Evolutionary conservation across 2,329 filamentous ascomycete genomes (phyloP).

Genomic region (Fusarium sp.): DNA sequence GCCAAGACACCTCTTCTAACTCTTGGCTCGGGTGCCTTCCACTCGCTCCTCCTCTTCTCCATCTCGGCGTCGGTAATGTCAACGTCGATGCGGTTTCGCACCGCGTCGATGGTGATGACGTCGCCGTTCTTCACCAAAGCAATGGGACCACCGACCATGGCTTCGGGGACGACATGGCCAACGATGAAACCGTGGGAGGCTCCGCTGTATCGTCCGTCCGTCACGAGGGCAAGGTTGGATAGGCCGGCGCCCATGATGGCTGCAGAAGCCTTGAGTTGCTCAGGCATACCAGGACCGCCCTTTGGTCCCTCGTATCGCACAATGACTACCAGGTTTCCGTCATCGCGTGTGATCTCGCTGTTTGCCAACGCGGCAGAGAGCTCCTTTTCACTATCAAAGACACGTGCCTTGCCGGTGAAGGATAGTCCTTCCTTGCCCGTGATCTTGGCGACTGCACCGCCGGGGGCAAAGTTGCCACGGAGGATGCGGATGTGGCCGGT

Average conservation of each 20-base stretch:
- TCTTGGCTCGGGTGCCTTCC: slow-evolving; percentile 77
- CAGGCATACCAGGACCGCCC: slow-evolving; percentile 95
- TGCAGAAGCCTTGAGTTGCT: slow-evolving; percentile 88
- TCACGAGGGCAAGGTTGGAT: slow-evolving; percentile 89
- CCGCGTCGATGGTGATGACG: slow-evolving; percentile 85
- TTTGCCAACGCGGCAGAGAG: slow-evolving; percentile 82
- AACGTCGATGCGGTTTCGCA: slow-evolving; percentile 78
- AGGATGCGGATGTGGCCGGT: slow-evolving; percentile 92
- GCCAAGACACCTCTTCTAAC: slow-evolving; percentile 87
- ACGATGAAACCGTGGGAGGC: slow-evolving; percentile 94
- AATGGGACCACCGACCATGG: slow-evolving; percentile 88
- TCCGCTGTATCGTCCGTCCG: slow-evolving; percentile 89
- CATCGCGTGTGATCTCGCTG: slow-evolving; percentile 62
- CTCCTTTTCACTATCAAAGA: slow-evolving; percentile 87
- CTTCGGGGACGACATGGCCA: slow-evolving; percentile 92
- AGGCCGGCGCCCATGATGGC: slow-evolving; percentile 94
- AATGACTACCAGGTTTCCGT: slow-evolving; percentile 87
- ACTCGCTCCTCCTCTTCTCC: slow-evolving; percentile 69
- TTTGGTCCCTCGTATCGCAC: slow-evolving; percentile 95
- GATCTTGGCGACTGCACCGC: slow-evolving; percentile 93
- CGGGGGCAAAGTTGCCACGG: slow-evolving; percentile 87
- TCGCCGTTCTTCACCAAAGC: slow-evolving; percentile 86
- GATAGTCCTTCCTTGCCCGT: slow-evolving; percentile 91
- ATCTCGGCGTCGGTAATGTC: slow-evolving; percentile 79
- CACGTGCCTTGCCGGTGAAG: slow-evolving; percentile 83